phyloP scores from a whole-genome alignment of 805 yeast species.

The Teunomyces funiuensis region DNA sequence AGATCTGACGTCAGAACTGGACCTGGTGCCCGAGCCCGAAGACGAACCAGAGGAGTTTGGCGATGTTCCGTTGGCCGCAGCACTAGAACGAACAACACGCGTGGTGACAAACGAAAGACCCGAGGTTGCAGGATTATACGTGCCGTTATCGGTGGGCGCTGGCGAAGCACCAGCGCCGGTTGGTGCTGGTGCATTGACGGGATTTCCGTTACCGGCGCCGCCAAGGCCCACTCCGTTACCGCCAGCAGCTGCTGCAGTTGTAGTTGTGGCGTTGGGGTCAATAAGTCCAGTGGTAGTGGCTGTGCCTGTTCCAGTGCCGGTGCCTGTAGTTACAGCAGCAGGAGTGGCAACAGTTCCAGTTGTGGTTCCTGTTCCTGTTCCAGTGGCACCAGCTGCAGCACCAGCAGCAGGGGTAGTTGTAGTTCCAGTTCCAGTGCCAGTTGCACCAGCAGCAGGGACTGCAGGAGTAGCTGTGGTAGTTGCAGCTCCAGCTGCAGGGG shows the following conservation, averaged over 20 bases:
- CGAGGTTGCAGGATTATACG: constrained; percentile 22
- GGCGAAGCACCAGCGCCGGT: constrained; percentile 11
- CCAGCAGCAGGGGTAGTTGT: constrained; percentile 9
- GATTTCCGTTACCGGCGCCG: constrained; percentile 4
- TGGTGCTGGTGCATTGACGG: constrained; percentile 11
- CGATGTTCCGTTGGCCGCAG: constrained; percentile 11
- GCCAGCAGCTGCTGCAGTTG: constrained; percentile 12
- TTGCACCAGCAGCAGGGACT: constrained; percentile 15
- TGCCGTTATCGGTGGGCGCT: constrained; percentile 17
- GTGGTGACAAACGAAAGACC: constrained; percentile 32
- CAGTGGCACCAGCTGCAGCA: constrained; percentile 14
- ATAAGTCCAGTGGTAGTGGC: constrained; percentile 14
- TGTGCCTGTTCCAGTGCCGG: constrained; percentile 14
- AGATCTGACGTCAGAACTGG: not conserved
- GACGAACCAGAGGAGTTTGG: constrained; percentile 9
- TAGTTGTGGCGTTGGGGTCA: constrained; percentile 15
- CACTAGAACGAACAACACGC: constrained; percentile 24
- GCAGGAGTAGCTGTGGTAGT: constrained; percentile 17
- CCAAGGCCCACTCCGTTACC: constrained; percentile 7
- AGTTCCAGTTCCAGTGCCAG: constrained; percentile 9
- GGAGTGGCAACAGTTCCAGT: constrained; percentile 13
- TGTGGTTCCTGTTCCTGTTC: constrained; percentile 15
- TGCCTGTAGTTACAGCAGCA: constrained; percentile 13
- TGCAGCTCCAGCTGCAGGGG: constrained; percentile 13
- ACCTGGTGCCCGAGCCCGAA: constrained; percentile 8